Evolutionary conservation across 208 protist species (phyloP).

Genomic region (Leishmania major): DNA sequence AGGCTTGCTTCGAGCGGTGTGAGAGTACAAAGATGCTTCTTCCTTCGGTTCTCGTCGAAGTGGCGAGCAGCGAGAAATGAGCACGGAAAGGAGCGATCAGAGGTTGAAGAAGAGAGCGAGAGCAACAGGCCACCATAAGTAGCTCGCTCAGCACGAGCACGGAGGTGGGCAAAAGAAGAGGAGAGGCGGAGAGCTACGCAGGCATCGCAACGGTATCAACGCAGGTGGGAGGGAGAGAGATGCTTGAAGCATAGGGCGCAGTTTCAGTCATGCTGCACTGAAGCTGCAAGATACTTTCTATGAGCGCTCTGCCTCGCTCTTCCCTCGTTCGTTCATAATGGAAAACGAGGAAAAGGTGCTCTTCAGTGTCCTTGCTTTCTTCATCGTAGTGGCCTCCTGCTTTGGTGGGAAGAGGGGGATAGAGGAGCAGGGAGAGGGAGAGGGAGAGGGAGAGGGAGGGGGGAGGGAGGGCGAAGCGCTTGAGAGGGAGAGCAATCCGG

Average conservation of each 20-base stretch:
- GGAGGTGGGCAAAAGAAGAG: background rate
- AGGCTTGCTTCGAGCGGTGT: background rate
- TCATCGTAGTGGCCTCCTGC: no score
- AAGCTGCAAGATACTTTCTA: no score
- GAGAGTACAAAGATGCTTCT: no score
- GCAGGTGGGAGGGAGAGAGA: background rate
- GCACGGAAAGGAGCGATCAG: background rate
- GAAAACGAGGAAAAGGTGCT: background rate
- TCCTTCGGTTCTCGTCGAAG: background rate
- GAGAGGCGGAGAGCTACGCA: background rate
- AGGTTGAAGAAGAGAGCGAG: background rate
- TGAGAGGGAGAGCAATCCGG: background rate
- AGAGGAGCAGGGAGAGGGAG: no score
- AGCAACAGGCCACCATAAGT: background rate
- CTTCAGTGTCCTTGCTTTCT: background rate
- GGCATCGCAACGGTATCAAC: background rate
- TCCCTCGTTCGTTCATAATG: background rate
- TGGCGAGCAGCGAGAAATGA: background rate
- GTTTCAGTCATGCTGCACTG: background rate
- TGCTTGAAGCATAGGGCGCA: background rate
- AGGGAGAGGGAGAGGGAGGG: no score
- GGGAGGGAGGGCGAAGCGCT: background rate
- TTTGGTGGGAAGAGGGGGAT: no score
- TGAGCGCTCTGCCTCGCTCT: background rate
- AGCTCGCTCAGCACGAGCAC: background rate